A percentile compares a stretch with the other conserved stretches of the same genome.
Evolutionary conservation across 805 yeast genomes (phyloP).

Genomic region (Metschnikowia hibisci): DNA sequence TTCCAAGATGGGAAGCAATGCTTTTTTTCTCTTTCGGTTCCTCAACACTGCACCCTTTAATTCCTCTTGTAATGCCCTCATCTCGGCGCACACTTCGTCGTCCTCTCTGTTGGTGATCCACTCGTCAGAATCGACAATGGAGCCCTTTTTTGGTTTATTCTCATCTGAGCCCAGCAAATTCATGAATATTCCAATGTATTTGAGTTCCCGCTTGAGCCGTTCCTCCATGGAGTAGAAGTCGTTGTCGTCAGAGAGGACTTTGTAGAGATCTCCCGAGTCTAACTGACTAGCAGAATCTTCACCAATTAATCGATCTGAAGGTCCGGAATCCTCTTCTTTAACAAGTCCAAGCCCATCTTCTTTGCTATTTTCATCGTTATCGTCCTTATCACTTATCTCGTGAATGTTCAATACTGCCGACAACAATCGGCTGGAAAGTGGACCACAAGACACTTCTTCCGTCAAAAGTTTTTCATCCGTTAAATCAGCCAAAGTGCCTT

Average conservation of each 20-base stretch:
- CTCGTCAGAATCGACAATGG: constrained; percentile 51
- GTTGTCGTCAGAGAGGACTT: constrained; percentile 44
- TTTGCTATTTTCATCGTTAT: constrained; percentile 19
- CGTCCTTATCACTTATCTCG: constrained; percentile 20
- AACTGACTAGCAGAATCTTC: constrained; percentile 36
- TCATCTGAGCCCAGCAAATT: constrained; percentile 41
- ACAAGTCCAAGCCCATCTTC: constrained; percentile 11
- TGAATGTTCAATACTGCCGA: constrained; percentile 67
- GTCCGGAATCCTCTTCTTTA: constrained; percentile 13
- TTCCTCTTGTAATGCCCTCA: constrained; percentile 68
- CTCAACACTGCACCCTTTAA: constrained; percentile 55
- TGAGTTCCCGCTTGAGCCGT: constrained; percentile 78
- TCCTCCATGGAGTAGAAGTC: constrained; percentile 86
- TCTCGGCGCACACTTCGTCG: constrained; percentile 86
- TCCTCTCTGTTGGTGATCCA: constrained; percentile 86
- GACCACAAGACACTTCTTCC: constrained; percentile 84
- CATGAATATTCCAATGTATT: constrained; percentile 86
- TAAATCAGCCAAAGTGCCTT: constrained; percentile 54
- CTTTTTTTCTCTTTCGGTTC: constrained; percentile 65
- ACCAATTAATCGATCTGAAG: constrained; percentile 21
- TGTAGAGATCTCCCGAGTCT: constrained; percentile 30
- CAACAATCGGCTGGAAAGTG: constrained; percentile 75
- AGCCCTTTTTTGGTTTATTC: constrained; percentile 18
- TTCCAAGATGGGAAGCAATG: constrained; percentile 67
- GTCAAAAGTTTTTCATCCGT: constrained; percentile 63